phyloP scores from a whole-genome alignment of 2,329 filamentous ascomycete genomes.

The Chrysosphaeria jannelii region DNA sequence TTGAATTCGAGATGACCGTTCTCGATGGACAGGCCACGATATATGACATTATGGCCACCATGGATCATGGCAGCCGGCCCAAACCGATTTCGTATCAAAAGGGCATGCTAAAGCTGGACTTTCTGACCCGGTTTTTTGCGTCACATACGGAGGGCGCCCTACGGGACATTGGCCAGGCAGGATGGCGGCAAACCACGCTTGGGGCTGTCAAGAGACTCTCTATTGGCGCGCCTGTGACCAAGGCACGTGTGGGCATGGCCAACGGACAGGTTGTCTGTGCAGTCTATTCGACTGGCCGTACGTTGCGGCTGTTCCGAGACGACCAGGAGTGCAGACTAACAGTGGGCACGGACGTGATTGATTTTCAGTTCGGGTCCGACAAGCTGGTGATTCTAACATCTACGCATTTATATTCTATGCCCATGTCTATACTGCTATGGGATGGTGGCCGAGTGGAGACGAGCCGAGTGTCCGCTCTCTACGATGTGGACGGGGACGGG shows the following conservation, averaged over 20 bases:
- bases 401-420: no score
- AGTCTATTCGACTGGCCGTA: no score
- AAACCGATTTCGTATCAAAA: no score
- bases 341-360: neutral
- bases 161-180: conserved; percentile 34
- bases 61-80: no score
- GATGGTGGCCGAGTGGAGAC: no score
- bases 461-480: no score
- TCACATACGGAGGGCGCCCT: conserved; percentile 30
- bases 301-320: no score
- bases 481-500: no score
- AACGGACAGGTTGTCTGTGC: no score
- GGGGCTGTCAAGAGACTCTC: conserved; percentile 20
- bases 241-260: conserved; percentile 27
- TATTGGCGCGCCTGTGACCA: conserved; percentile 15
- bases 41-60: conserved; percentile 1
- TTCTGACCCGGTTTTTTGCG: conserved; percentile 27
- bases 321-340: neutral
- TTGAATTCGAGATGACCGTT: conserved; percentile 3
- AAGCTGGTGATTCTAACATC: no score
- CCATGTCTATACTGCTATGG: no score
- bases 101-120: conserved; percentile 21
- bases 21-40: conserved; percentile 2
- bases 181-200: conserved; percentile 37
- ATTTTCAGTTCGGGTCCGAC: no score